These are phyloP conservation scores for Elsinoe necatrix DNA, from an alignment of 2,329 filamentous ascomycete species.

Conservation along the genomic window DNA sequence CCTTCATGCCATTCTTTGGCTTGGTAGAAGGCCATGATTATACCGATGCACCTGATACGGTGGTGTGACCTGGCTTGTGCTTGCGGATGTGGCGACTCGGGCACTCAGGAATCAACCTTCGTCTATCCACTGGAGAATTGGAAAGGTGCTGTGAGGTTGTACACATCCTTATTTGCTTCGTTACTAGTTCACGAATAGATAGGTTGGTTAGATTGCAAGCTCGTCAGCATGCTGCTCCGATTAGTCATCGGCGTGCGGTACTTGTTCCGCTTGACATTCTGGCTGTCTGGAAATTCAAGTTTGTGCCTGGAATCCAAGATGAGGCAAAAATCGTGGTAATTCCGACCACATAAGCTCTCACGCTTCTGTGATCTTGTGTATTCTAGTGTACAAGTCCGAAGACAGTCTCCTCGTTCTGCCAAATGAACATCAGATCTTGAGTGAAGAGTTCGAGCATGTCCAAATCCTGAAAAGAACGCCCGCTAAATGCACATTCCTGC, in stretches of 20 bases:
- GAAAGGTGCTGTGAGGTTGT: not conserved
- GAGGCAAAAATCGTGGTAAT: not conserved
- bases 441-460: slow-evolving; percentile 8
- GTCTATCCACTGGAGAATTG: not conserved
- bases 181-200: not conserved
- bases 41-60: not conserved
- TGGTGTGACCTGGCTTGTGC: no score
- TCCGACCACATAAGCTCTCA: not conserved
- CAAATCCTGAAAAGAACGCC: slow-evolving; percentile 1
- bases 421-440: slow-evolving; percentile 4
- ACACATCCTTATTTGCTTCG: not conserved
- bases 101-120: no score
- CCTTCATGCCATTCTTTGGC: slow-evolving; percentile 54
- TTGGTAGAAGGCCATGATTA: slow-evolving; percentile 37
- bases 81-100: no score
- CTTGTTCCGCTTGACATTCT: not conserved
- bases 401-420: not conserved
- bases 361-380: not conserved
- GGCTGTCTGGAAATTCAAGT: no score
- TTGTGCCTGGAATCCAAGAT: not conserved
- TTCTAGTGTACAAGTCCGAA: not conserved
- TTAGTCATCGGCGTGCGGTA: not conserved
- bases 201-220: not conserved
- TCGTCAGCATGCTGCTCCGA: not conserved
- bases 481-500: slow-evolving; percentile 4